phyloP scores from a whole-genome alignment of 371 early-diverging fungal genomes.

The Lichtheimia ramosa region DNA sequence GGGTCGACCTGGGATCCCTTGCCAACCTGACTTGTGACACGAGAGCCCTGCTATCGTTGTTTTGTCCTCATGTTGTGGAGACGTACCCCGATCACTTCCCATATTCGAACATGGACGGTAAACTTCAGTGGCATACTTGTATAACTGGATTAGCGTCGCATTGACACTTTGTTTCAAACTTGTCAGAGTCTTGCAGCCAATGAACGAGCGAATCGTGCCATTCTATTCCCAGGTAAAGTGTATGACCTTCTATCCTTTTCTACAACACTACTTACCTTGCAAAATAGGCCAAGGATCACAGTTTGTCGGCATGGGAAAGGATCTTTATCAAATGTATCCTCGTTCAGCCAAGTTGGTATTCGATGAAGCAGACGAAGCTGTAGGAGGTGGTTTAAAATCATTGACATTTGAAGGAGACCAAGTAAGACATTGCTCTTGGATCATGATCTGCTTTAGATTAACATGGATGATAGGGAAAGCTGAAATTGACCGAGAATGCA shows the following conservation, averaged over 20 bases:
- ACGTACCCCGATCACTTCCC: neutral
- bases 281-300: constrained; percentile 82
- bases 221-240: constrained; percentile 52
- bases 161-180: neutral
- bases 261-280: neutral
- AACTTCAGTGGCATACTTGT: neutral
- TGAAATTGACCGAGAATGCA: constrained; percentile 87
- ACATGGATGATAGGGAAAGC: constrained; percentile 41
- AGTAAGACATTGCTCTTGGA: constrained; percentile 21
- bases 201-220: constrained; percentile 51
- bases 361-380: constrained; percentile 87
- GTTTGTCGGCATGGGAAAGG: constrained; percentile 91
- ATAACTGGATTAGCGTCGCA: neutral
- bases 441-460: no score
- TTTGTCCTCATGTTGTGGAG: neutral
- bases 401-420: constrained; percentile 89
- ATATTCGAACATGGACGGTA: constrained; percentile 17
- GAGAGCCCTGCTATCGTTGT: neutral
- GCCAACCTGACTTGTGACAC: neutral
- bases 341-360: constrained; percentile 76
- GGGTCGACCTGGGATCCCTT: neutral
- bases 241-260: neutral
- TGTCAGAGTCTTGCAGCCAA: constrained; percentile 52
- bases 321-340: constrained; percentile 77
- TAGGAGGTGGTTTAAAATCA: constrained; percentile 65